Evolutionary conservation across 345 rosid genomes (phyloP).

Genomic region (Citropsis articulata): DNA sequence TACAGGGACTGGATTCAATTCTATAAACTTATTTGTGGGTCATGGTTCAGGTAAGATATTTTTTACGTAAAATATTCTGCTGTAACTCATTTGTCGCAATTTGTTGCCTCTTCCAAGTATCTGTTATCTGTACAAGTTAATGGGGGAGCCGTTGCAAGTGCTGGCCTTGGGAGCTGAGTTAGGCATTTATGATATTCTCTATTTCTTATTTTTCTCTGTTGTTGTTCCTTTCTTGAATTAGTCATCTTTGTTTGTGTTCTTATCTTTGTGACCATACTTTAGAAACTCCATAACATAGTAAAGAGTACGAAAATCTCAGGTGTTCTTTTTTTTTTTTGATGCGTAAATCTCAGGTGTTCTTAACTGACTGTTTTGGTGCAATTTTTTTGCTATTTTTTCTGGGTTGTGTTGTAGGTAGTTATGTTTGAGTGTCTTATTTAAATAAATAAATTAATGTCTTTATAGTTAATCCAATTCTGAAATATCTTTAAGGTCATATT

Average conservation of each 20-base stretch:
- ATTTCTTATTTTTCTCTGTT: background rate
- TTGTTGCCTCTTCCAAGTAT: conserved; percentile 1
- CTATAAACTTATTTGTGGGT: conserved; percentile 8
- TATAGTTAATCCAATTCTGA: background rate
- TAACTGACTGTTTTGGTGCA: background rate
- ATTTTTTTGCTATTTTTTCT: background rate
- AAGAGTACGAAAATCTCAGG: background rate
- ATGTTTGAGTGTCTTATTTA: background rate
- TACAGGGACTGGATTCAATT: background rate
- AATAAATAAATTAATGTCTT: no score
- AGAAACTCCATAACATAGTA: background rate
- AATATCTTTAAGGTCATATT: background rate
- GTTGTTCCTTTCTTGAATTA: background rate
- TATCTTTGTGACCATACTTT: conserved; percentile 1
- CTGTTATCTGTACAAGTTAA: background rate
- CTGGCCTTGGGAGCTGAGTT: background rate
- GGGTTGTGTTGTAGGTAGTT: background rate
- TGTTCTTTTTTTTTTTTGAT: no score
- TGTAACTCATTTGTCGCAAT: background rate
- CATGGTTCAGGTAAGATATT: conserved; percentile 15
- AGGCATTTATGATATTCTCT: background rate
- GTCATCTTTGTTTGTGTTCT: background rate
- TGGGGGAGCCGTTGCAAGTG: background rate
- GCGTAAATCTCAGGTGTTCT: background rate
- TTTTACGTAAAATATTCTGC: conserved; percentile 7